Evolutionary conservation across 1,284 basidiomycete species (phyloP).

Genomic region (Apiotrichum porosum): DNA sequence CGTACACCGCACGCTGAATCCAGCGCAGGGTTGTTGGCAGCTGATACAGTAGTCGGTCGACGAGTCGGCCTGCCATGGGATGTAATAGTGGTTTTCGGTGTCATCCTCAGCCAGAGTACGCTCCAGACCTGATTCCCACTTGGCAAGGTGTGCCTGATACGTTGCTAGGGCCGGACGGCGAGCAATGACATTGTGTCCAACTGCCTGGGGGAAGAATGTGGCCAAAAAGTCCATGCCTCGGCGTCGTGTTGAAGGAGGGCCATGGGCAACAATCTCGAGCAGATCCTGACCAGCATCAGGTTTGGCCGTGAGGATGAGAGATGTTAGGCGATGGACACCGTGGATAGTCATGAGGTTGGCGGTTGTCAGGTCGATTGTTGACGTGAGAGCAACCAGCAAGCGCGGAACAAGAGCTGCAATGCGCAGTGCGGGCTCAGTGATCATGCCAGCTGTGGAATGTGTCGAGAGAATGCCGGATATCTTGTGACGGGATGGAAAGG

Average conservation of each 20-base stretch:
- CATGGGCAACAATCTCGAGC: constrained; percentile 64
- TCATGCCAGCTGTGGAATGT: constrained; percentile 6
- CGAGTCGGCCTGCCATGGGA: constrained; percentile 31
- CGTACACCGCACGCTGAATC: constrained; percentile 34
- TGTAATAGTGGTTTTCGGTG: constrained; percentile 26
- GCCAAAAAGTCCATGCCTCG: constrained; percentile 57
- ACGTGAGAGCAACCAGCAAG: constrained; percentile 28
- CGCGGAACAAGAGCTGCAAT: constrained; percentile 29
- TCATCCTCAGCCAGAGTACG: constrained; percentile 29
- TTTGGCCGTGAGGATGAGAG: constrained; percentile 59
- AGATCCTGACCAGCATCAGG: constrained; percentile 64
- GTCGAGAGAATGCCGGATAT: constrained; percentile 26
- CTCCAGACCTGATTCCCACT: constrained; percentile 39
- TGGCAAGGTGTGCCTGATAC: constrained; percentile 25
- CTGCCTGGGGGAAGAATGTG: constrained; percentile 61
- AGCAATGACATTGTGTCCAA: constrained; percentile 58
- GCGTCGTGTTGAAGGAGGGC: constrained; percentile 56
- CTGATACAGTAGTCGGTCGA: constrained; percentile 10
- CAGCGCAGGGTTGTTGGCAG: constrained; percentile 25
- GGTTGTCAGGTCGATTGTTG: constrained; percentile 25
- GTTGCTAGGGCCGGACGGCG: constrained; percentile 29
- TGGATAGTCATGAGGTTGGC: constrained; percentile 48
- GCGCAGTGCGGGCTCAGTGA: constrained; percentile 12
- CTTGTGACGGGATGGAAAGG: constrained; percentile 9
- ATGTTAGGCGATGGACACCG: constrained; percentile 58